Evolutionary conservation across 768 basidiomycete genomes (phyloP), one percentile per base, ranked within the genome.

Genomic region (Serpula lacrymans): DNA sequence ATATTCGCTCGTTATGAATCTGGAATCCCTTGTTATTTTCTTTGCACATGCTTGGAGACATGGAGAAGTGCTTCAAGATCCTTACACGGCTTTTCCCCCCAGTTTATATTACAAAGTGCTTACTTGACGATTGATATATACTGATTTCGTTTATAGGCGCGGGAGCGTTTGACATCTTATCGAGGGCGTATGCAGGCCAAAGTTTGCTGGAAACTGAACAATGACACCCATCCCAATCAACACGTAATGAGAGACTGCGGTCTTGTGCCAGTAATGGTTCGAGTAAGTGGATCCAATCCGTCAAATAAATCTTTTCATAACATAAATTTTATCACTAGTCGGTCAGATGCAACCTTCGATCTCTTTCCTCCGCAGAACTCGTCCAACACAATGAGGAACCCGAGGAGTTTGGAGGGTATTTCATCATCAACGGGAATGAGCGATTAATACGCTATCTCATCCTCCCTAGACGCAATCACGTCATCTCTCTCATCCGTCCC

Each of bases 361-460:
- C 75, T 24, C 74, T 96, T 63, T 79, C 91, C 2, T 88, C 95
- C 7, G 77, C 85, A 7, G 85, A 91, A 33, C 82, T 99, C 32
- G 91, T 98, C 41, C 68, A 71, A 41, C 84, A 84, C 46, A 87
- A 95, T 58, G 96, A 99, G 72, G 96, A 99, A 55, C 84, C 96
- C 1, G 92, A 96, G 67, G 96, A 98, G 63, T 97, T 97, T 56
- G 96, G 96, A 38, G 96, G 95, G 21, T 98, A 99, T 67, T 99
- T 99, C 59, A 79, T 99, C 58, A 82, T 99, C 63, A 99, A 99
- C 62, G 96, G 96, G 47, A 98, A 97, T 65, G 96, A 99, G 67
- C 91, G 93, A 67, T 80, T 99, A 47, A 94, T 99, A 51, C 91
- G 96, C 48, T 97, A 93, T 67, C 82, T 98, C 58, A 93, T 98